Conservation (phyloP, 495 filamentous ascomycete species). For the Neurospora discreta region DNA sequence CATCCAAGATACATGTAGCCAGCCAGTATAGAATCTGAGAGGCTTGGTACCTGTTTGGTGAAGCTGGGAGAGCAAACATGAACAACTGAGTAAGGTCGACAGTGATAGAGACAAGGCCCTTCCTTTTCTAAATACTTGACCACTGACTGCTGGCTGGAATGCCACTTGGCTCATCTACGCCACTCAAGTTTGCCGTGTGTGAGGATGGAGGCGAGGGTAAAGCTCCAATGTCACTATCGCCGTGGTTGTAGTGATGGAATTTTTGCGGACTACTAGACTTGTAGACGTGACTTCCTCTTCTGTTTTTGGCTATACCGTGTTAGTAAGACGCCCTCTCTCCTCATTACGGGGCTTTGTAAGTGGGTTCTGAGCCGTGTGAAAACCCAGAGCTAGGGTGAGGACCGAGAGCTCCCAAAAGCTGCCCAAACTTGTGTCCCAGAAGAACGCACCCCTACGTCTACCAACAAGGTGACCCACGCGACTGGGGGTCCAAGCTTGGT, state of each 20-base stretch:
- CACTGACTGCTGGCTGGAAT: neutral
- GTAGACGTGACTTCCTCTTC: slow-evolving; percentile 4
- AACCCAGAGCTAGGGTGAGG: neutral
- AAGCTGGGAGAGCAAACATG: slow-evolving; percentile 5
- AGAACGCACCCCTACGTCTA: neutral
- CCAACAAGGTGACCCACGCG: neutral
- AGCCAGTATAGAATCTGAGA: slow-evolving; percentile 3
- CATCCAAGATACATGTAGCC: slow-evolving; percentile 3
- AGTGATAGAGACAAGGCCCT: neutral
- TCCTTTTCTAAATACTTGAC: neutral
- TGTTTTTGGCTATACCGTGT: slow-evolving; percentile 18
- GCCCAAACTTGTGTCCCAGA: neutral
- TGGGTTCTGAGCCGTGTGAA: slow-evolving; percentile 18
- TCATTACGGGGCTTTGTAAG: slow-evolving; percentile 18
- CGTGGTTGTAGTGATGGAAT: slow-evolving; percentile 5
- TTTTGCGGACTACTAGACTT: slow-evolving; percentile 1
- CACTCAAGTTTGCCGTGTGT: slow-evolving; percentile 10
- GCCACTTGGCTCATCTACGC: slow-evolving; percentile 10
- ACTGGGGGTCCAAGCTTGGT: neutral
- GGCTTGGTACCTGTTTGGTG: slow-evolving; percentile 2
- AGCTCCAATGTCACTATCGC: neutral
- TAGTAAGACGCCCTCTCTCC: slow-evolving; percentile 9
- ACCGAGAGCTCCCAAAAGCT: neutral
- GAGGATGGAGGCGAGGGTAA: slow-evolving; percentile 5
- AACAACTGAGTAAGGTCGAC: slow-evolving; percentile 4